Base-by-base conservation (phyloP, 148 eudicot genomes). In the Euryodendron excelsum region DNA sequence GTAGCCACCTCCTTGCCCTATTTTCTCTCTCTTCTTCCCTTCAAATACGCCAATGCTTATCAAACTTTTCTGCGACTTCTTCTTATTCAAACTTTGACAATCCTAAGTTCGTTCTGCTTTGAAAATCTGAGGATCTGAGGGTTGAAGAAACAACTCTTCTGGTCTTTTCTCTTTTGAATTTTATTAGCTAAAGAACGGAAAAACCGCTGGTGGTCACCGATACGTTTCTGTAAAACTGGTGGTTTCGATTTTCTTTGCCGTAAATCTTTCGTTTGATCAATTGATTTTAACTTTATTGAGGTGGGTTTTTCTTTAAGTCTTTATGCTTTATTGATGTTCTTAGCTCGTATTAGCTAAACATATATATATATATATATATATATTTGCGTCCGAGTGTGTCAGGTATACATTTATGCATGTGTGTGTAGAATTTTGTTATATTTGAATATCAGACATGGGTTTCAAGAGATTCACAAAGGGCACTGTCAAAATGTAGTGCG, bases 11-110 rank as follows among this genome's bases (percentile, higher is more conserved):
- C 65, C 11, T 77, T 25, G 30, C 48, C 41, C 14, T 59, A 45
- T 17, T 59, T 61, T 6, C 44, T 41, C 44, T 27, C 50, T 66
- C 15, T 31, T 45, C 58, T 33, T 50, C 20, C 82, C 80, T 59
- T 77, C 86, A 80, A 80, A 71, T 81, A 82, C 71, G 85, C 52
- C 67, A 74, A 55, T 75, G 74, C 66, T 82, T 64, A 78, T 67
- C 71, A 9, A 60, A 31, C 39, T 67, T 67, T 67, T 68, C 68
- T 75, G 52, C 73, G 71, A 53, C 75, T 83, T 70, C 77, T 58
- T 62, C 86, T n/a, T n/a, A n/a, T n/a, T n/a, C n/a, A n/a, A 66
- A 30, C 79, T 25, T 75, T 69, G 67, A 67, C 78, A 17, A 52
- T 39, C 75, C 55, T 58, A 66, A 56, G 21, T 60, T 45, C 64